Percentiles rank a stretch among this genome's conserved stretches.
Evolutionary conservation across 1,284 basidiomycete species (phyloP).

Genomic region (Ganoderma leucocontextum): DNA sequence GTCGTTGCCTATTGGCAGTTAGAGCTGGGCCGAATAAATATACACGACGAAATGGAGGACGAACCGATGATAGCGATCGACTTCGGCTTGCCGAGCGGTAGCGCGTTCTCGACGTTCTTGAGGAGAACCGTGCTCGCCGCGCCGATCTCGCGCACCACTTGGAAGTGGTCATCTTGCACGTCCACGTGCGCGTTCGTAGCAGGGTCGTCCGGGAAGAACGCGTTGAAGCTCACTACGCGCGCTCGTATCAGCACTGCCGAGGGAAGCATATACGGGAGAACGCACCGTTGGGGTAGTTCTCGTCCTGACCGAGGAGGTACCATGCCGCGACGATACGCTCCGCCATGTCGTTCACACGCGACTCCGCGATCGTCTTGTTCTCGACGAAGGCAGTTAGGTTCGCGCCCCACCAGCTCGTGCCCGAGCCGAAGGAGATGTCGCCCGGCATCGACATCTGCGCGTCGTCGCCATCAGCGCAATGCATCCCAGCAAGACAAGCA

Average conservation of each 20-base stretch:
- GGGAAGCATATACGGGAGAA: background rate
- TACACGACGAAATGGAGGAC: constrained; percentile 11
- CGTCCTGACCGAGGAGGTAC: constrained; percentile 72
- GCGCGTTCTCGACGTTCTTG: constrained; percentile 74
- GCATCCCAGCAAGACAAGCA: background rate
- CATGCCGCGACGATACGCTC: constrained; percentile 69
- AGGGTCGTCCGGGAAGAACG: constrained; percentile 60
- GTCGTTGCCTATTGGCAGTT: constrained; percentile 47
- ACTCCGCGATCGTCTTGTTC: constrained; percentile 71
- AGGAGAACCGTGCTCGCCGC: constrained; percentile 81
- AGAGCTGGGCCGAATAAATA: background rate
- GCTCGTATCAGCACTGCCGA: constrained; percentile 33
- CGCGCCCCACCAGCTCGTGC: constrained; percentile 63
- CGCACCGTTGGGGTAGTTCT: constrained; percentile 56
- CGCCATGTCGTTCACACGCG: constrained; percentile 76
- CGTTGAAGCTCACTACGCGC: constrained; percentile 61
- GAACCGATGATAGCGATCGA: constrained; percentile 65
- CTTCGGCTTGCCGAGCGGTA: constrained; percentile 72
- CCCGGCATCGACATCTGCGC: constrained; percentile 76
- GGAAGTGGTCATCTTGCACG: constrained; percentile 77
- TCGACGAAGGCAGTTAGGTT: constrained; percentile 74
- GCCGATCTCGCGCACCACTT: constrained; percentile 78
- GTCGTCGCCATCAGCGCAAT: background rate
- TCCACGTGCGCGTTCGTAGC: constrained; percentile 73
- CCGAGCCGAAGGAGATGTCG: constrained; percentile 62